Evolutionary conservation across 345 rosid species (phyloP).

Genomic region (Microcos paniculata): DNA sequence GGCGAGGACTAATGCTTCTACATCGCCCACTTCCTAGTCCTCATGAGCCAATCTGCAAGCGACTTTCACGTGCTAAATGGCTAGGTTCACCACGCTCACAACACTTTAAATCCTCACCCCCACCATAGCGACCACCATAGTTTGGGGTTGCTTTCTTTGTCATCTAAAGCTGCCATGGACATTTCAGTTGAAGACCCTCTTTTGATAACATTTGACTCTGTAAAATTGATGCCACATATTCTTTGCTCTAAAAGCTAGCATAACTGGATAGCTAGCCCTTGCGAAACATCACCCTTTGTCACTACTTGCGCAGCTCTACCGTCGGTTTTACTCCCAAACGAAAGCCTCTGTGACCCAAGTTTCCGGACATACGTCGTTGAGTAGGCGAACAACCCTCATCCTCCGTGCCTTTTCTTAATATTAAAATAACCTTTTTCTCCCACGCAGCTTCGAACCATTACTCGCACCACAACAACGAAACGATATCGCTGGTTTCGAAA

Average conservation of each 20-base stretch:
- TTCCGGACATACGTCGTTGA: conserved; percentile 72
- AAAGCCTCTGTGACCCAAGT: conserved; percentile 65
- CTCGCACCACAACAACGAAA: neutral
- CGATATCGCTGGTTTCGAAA: neutral
- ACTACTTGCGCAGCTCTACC: conserved; percentile 24
- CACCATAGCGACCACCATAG: conserved; percentile 58
- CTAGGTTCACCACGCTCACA: conserved; percentile 84
- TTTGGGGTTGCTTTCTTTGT: too few species aligned
- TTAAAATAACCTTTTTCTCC: conserved; percentile 1
- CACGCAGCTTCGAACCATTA: conserved; percentile 9
- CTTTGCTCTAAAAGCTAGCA: conserved; percentile 75
- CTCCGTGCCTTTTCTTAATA: conserved; percentile 8
- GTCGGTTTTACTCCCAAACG: conserved; percentile 51
- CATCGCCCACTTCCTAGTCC: conserved; percentile 57
- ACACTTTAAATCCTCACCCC: conserved; percentile 68
- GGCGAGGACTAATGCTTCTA: conserved; percentile 74
- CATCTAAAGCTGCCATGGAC: too few species aligned
- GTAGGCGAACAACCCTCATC: conserved; percentile 44
- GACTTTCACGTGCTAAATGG: conserved; percentile 83
- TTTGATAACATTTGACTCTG: conserved; percentile 76
- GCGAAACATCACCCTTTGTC: conserved; percentile 56
- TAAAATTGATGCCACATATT: conserved; percentile 90
- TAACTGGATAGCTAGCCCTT: conserved; percentile 87
- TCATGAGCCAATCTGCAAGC: conserved; percentile 49
- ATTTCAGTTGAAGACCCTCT: conserved; percentile 67